These are phyloP conservation scores for Phalaenopsis hybrid DNA, from an alignment of 116 monocot species.

Conservation along the genomic window DNA sequence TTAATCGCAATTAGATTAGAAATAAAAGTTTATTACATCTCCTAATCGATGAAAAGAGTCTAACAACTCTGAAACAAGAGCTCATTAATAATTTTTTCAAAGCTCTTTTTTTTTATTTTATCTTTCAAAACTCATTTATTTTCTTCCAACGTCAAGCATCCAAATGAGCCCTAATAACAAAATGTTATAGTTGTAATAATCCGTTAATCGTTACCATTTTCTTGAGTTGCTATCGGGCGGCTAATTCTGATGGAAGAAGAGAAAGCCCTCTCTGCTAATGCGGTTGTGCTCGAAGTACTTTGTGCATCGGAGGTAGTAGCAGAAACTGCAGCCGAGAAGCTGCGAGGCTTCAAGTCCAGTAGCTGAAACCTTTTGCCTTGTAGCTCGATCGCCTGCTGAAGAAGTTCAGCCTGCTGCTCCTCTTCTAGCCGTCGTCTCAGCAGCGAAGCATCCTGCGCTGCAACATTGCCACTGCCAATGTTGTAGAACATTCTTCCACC, in stretches of 20 bases:
- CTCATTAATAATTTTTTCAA: no score
- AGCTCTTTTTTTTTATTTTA: no score
- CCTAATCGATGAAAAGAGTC: no score
- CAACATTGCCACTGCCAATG: constrained; percentile 16
- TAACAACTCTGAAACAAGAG: no score
- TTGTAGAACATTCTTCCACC: constrained; percentile 56
- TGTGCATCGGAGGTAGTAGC: not conserved
- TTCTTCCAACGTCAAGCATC: no score
- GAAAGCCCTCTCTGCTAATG: not conserved
- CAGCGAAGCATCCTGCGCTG: constrained; percentile 29
- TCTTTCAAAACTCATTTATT: no score
- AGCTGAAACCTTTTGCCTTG: constrained; percentile 71
- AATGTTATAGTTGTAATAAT: no score
- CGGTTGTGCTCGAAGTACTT: no score
- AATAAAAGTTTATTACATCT: no score
- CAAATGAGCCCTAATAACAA: no score
- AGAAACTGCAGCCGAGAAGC: not conserved
- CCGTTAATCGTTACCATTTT: not conserved
- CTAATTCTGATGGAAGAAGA: constrained; percentile 1
- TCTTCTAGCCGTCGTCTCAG: constrained; percentile 52
- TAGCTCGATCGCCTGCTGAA: constrained; percentile 87
- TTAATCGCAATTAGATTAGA: no score
- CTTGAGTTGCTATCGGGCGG: not conserved
- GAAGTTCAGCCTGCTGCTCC: constrained; percentile 41
- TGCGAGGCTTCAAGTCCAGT: constrained; percentile 27